Evolutionary conservation across 2,329 filamentous ascomycete genomes (phyloP), one percentile per base, ranked within the genome.

Genomic region (Madurella mycetomatis): DNA sequence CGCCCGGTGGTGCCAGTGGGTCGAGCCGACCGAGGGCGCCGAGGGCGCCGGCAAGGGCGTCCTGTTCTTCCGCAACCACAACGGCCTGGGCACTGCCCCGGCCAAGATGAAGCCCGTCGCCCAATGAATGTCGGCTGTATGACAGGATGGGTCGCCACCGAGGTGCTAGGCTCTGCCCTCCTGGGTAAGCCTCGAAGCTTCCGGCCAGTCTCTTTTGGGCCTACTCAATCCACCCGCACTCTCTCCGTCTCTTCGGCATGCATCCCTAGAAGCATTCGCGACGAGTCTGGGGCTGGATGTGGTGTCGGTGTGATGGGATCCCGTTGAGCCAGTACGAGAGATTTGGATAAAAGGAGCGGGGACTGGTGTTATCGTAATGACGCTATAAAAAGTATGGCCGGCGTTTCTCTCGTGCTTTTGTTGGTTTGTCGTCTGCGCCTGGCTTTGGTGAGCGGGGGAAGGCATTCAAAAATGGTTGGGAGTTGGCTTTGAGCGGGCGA

Each of bases 31-130:
- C 67, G 87, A 84, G 65, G 90, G 84, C 51, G 88, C 91, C 48
- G 73, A 84, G 68, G 92, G 90, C 34, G 86, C 92, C 65, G 86
- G 85, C 70, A 87, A 90, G 77, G 85, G 87, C 58, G 86, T 99
- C 31, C 74, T 95, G 52, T 96, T 99, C 83, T 99, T 88, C 87
- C 85, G 92, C 69, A 99, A 99, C 81, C 81, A 81, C 65, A 99
- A 97, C 75, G 88, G 90, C 17, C 76, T 95, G 19, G 94, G 94
- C 62, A 74, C 84, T 48, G 67, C 72, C 65, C 76, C 76, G 5
- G 47, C 60, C 11, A 64, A 62, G 60, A 43, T 63, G 50, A 17
- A 52, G 42, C 49, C 58, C 9, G 54, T 47, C 44, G 31, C 60
- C 2, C 44, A 50, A 41, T 50, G 49, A 47, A 34, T 37, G 15